Base-by-base conservation (phyloP, 257 asterid genomes). In the Salvia splendens region DNA sequence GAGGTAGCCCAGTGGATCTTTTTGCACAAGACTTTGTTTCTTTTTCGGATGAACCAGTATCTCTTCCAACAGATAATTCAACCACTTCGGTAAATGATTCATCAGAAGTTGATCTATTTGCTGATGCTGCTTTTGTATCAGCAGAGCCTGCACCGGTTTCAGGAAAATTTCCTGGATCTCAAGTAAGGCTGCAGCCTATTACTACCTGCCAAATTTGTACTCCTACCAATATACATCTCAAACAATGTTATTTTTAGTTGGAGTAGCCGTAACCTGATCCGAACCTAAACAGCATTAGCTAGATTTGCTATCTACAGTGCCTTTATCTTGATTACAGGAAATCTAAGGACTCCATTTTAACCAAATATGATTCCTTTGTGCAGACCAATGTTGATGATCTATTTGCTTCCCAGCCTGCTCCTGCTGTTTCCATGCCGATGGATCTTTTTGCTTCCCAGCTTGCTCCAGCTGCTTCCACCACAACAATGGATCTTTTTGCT, bases 71-170 rank as follows among this genome's bases (percentile, higher is more conserved):
- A 33, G 79, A 65, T 41, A 78, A 68, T 51, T 58, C 84, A 55
- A 65, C 82, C 67, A 46, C 80, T 9, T 67, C 81, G 64, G 81
- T 68, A 65, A 73, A 68, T 61, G 78, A 76, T 73, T 48, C 77
- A 9, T 64, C 95, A 33, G 95, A 85, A 69, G 93, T 88, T 73
- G 99, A 91, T 83, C 89, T 88, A 77, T 94, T 94, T 82, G 93
- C 96, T 47, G 91, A 80, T 83, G 93, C 95, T 59, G 73, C 70
- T 82, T 94, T 93, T 84, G 89, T 84, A 49, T 88, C 95, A 24
- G 91, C 95, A 69, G 55, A 82, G 40, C 67, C 95, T 14, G 74
- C 57, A 53, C 57, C 64, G 9, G 79, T 81, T 73, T 69, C 69
- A 6, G 81, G 64, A 73, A 79, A 71, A 62, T 59, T 70, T 67